phyloP scores from a whole-genome alignment of 371 early-diverging fungal genomes.

The Mucor saturninus region DNA sequence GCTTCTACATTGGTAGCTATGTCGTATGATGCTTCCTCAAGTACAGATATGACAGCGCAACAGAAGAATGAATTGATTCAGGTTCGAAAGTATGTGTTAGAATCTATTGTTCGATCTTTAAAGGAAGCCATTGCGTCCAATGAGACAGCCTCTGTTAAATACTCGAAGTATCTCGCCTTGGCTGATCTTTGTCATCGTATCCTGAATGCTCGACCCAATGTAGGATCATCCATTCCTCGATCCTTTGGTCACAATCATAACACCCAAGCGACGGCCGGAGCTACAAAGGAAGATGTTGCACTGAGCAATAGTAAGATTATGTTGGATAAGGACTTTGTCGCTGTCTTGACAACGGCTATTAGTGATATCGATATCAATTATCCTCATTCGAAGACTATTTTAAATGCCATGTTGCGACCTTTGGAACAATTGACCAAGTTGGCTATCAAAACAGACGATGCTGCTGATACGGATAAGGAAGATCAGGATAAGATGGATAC shows the following conservation, averaged over 20 bases:
- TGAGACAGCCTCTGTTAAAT: slow-evolving; percentile 64
- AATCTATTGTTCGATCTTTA: slow-evolving; percentile 63
- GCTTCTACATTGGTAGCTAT: slow-evolving; percentile 64
- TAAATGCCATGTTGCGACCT: slow-evolving; percentile 81
- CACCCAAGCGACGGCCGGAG: slow-evolving; percentile 11
- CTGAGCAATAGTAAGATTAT: slow-evolving; percentile 78
- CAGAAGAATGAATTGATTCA: slow-evolving; percentile 61
- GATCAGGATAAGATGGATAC: slow-evolving; percentile 42
- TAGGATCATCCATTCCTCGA: slow-evolving; percentile 26
- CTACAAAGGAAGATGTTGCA: slow-evolving; percentile 59
- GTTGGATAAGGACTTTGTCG: slow-evolving; percentile 90
- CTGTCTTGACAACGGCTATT: slow-evolving; percentile 75
- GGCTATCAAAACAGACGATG: slow-evolving; percentile 81
- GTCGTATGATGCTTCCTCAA: slow-evolving; percentile 51
- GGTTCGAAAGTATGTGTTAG: slow-evolving; percentile 72
- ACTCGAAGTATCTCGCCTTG: slow-evolving; percentile 70
- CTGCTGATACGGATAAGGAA: slow-evolving; percentile 42
- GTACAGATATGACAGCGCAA: slow-evolving; percentile 51
- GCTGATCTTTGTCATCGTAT: slow-evolving; percentile 77
- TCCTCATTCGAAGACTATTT: slow-evolving; percentile 77
- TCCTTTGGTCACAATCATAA: slow-evolving; percentile 7
- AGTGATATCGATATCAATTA: slow-evolving; percentile 91
- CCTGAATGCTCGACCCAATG: slow-evolving; percentile 59
- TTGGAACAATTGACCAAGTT: slow-evolving; percentile 87
- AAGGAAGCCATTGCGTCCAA: slow-evolving; percentile 63